Evolutionary conservation across 1,284 basidiomycete genomes (phyloP).

Genomic region (Phlebopus sp.): DNA sequence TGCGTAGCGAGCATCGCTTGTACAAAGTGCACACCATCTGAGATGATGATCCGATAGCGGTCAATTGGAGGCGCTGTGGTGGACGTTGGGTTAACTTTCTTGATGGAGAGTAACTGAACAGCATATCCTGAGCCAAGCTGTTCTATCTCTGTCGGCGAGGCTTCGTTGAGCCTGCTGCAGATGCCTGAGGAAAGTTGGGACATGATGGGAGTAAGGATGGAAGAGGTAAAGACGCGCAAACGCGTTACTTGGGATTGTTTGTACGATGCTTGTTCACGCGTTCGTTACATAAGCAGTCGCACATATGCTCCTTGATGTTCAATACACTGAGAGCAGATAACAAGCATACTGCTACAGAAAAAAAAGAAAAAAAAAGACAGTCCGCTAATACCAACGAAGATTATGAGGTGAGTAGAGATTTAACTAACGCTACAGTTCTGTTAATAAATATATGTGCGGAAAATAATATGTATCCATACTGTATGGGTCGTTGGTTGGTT

Average conservation of each 20-base stretch:
- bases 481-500: conserved; percentile 13
- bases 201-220: conserved; percentile 22
- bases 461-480: conserved; percentile 1
- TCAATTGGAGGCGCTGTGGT: conserved; percentile 43
- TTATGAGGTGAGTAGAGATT: conserved; percentile 14
- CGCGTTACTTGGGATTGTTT: conserved; percentile 7
- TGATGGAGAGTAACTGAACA: conserved; percentile 81
- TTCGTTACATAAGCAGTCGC: conserved; percentile 27
- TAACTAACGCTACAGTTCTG: conserved; percentile 28
- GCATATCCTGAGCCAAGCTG: conserved; percentile 58
- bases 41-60: conserved; percentile 71
- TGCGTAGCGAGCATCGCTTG: conserved; percentile 97
- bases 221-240: background rate
- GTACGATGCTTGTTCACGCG: conserved; percentile 16
- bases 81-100: conserved; percentile 60
- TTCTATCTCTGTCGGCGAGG: conserved; percentile 47
- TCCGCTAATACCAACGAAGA: conserved; percentile 4
- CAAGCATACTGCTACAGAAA: background rate
- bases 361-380: too few relatives aligned
- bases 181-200: conserved; percentile 58
- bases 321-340: too few relatives aligned
- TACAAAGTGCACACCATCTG: conserved; percentile 80
- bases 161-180: conserved; percentile 47
- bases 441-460: conserved; percentile 25
- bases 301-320: conserved; percentile 58